Evolutionary conservation across 2,329 filamentous ascomycete species (phyloP).

Genomic region (Aschersonia sp.): DNA sequence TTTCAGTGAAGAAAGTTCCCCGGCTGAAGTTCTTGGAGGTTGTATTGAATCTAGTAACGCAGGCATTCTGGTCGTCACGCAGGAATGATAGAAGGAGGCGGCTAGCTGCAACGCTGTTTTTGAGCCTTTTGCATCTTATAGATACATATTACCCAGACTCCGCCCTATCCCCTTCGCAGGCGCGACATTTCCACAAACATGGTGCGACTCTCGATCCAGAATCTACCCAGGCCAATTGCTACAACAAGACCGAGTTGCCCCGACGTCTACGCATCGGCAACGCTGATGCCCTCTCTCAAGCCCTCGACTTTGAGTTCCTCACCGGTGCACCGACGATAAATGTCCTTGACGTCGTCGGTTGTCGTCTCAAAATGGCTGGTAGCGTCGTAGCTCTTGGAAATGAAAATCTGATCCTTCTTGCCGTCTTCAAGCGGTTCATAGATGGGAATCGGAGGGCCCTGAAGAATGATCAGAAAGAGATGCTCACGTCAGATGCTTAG

Average conservation of each 20-base stretch:
- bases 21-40: no score
- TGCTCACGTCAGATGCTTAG: not conserved
- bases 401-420: constrained; percentile 79
- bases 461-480: not conserved
- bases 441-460: constrained; percentile 74
- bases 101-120: not conserved
- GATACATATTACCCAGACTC: not conserved
- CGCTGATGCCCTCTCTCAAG: constrained; percentile 63
- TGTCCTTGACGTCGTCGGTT: constrained; percentile 83
- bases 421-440: constrained; percentile 84
- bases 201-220: not conserved
- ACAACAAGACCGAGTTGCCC: not conserved
- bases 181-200: not conserved
- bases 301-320: constrained; percentile 82
- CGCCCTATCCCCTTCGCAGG: not conserved
- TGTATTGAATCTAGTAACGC: no score
- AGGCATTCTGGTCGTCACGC: no score
- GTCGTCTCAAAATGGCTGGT: constrained; percentile 94
- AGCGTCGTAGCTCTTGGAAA: constrained; percentile 97
- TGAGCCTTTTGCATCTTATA: not conserved
- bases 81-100: not conserved
- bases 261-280: constrained; percentile 41
- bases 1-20: no score
- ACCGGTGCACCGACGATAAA: constrained; percentile 72
- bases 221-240: not conserved